Conservation (phyloP, 495 filamentous ascomycete genomes). For the Amniculicola lignicola region DNA sequence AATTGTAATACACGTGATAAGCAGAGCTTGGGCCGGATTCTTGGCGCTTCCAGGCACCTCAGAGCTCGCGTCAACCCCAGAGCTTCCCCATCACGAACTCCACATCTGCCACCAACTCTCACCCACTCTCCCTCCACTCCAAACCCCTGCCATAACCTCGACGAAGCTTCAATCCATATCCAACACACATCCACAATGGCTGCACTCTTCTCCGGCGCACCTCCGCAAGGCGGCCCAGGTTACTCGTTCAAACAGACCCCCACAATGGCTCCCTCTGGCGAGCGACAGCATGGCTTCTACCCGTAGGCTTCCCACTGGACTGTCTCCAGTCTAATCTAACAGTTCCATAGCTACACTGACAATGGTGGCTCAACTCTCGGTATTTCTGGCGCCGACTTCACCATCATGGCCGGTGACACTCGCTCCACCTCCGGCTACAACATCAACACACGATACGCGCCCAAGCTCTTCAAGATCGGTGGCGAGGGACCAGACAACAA, state of each 20-base stretch:
- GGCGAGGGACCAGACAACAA: slow-evolving; percentile 79
- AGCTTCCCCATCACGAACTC: neutral
- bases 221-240: slow-evolving; percentile 42
- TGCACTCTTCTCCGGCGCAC: slow-evolving; percentile 37
- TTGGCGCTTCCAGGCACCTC: neutral
- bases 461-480: slow-evolving; percentile 95
- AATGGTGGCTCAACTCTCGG: slow-evolving; percentile 96
- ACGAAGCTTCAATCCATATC: no score
- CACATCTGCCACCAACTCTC: neutral
- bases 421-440: slow-evolving; percentile 93
- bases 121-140: neutral
- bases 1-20: neutral
- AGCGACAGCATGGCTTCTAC: slow-evolving; percentile 81
- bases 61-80: neutral
- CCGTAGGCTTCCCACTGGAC: slow-evolving; percentile 60
- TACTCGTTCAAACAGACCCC: slow-evolving; percentile 60
- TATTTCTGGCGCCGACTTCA: slow-evolving; percentile 88
- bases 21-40: neutral
- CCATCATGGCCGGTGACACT: slow-evolving; percentile 94
- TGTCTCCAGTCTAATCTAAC: slow-evolving; percentile 26
- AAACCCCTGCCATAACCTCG: neutral
- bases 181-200: slow-evolving; percentile 35
- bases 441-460: slow-evolving; percentile 92
- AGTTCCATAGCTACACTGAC: slow-evolving; percentile 78
- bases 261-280: slow-evolving; percentile 40